Conservation (phyloP, 805 yeast genomes). For the Brettanomyces naardenensis region DNA sequence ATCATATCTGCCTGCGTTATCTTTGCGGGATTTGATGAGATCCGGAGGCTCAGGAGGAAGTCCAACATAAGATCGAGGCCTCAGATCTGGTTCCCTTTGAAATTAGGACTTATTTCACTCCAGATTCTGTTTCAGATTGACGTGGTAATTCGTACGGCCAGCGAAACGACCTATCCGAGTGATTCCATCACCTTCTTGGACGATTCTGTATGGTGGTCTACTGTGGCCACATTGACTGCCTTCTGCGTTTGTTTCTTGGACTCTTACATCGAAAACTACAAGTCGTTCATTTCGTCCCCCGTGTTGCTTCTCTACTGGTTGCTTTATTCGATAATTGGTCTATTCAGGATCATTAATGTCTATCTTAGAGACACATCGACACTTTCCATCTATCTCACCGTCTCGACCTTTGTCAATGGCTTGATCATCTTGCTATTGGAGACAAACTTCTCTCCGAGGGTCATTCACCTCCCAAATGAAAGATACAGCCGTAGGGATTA, state of each 20-base stretch:
- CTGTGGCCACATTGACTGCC: slow-evolving; percentile 31
- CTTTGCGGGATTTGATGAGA: slow-evolving; percentile 29
- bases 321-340: slow-evolving; percentile 37
- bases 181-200: slow-evolving; percentile 8
- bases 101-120: slow-evolving; percentile 28
- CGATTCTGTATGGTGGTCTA: slow-evolving; percentile 17
- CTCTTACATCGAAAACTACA: slow-evolving; percentile 64
- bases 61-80: slow-evolving; percentile 15
- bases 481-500: slow-evolving; percentile 33
- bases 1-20: slow-evolving; percentile 28
- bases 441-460: slow-evolving; percentile 23
- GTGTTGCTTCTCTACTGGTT: slow-evolving; percentile 70
- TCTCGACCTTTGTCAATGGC: slow-evolving; percentile 26
- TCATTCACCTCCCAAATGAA: slow-evolving; percentile 21
- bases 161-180: slow-evolving; percentile 8
- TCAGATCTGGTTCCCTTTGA: slow-evolving; percentile 29
- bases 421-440: slow-evolving; percentile 35
- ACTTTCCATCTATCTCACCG: slow-evolving; percentile 21
- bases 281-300: slow-evolving; percentile 55
- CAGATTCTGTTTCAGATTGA: slow-evolving; percentile 28
- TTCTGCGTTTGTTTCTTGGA: slow-evolving; percentile 43
- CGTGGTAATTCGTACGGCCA: slow-evolving; percentile 11
- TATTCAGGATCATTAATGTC: slow-evolving; percentile 33
- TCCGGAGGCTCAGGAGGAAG: slow-evolving; percentile 23
- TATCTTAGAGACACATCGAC: slow-evolving; percentile 27